phyloP scores from a whole-genome alignment of 2,329 filamentous ascomycete species.

The Chrysoporthe cubensis region DNA sequence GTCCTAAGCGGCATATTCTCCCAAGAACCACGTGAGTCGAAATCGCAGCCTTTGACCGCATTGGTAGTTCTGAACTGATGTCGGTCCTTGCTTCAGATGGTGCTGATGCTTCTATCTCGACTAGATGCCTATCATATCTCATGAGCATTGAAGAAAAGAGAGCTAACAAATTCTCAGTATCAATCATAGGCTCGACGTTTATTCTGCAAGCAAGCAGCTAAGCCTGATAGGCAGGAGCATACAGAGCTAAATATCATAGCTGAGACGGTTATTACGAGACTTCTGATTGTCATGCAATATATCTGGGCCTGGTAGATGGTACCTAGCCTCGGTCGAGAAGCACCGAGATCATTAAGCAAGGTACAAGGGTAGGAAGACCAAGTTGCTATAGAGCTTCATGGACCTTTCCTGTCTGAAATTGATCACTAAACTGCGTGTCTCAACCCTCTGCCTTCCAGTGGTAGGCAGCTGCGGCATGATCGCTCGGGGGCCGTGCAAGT shows the following conservation, averaged over 20 bases:
- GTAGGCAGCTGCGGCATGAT: conserved; percentile 19
- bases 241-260: too few relatives aligned
- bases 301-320: too few relatives aligned
- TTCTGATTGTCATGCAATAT: too few relatives aligned
- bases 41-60: not conserved
- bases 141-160: not conserved
- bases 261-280: too few relatives aligned
- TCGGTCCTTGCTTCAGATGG: conserved; percentile 46
- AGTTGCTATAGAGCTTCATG: too few relatives aligned
- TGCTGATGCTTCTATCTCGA: conserved; percentile 75
- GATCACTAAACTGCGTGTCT: not conserved
- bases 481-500: conserved; percentile 7
- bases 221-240: too few relatives aligned
- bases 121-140: conserved; percentile 27
- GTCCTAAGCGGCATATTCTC: conserved; percentile 71
- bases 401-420: not conserved
- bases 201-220: conserved; percentile 5
- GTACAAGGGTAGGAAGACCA: too few relatives aligned
- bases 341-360: too few relatives aligned
- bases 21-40: conserved; percentile 49
- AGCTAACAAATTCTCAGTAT: not conserved
- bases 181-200: conserved; percentile 30
- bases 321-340: too few relatives aligned
- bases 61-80: too few relatives aligned
- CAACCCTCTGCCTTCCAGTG: conserved; percentile 31